These are phyloP conservation scores for Rhizopogon rudus DNA, from an alignment of 768 basidiomycete genomes.

Conservation along the genomic window DNA sequence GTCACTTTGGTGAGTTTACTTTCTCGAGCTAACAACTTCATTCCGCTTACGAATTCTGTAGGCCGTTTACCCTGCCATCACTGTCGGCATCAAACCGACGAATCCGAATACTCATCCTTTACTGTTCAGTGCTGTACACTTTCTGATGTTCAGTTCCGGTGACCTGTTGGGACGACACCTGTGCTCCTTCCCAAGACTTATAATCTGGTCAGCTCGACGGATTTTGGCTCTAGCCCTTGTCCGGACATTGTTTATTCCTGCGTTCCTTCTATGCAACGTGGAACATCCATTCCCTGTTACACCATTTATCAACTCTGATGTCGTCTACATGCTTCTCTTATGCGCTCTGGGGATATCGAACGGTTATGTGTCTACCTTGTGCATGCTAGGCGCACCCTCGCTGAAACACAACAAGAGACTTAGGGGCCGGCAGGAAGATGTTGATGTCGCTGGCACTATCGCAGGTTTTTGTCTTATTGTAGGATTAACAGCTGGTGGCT, in stretches of 20 bases:
- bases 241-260: conserved; percentile 78
- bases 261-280: conserved; percentile 88
- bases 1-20: conserved; percentile 69
- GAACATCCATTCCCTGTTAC: conserved; percentile 33
- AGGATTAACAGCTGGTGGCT: conserved; percentile 71
- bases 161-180: conserved; percentile 67
- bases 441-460: conserved; percentile 82
- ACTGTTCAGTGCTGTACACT: conserved; percentile 77
- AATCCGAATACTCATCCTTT: conserved; percentile 67
- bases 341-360: conserved; percentile 73
- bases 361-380: conserved; percentile 73
- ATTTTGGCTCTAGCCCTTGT: conserved; percentile 60
- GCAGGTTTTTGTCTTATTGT: conserved; percentile 74
- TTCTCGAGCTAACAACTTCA: background rate
- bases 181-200: conserved; percentile 59
- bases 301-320: conserved; percentile 71
- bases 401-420: conserved; percentile 73
- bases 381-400: conserved; percentile 82
- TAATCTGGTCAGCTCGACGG: conserved; percentile 64
- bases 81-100: conserved; percentile 66
- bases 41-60: conserved; percentile 24
- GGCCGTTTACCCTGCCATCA: conserved; percentile 87
- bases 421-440: conserved; percentile 65
- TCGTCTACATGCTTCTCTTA: conserved; percentile 69
- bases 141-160: conserved; percentile 69